Conservation (phyloP, 805 yeast species). For the Clavispora carvajalis region DNA sequence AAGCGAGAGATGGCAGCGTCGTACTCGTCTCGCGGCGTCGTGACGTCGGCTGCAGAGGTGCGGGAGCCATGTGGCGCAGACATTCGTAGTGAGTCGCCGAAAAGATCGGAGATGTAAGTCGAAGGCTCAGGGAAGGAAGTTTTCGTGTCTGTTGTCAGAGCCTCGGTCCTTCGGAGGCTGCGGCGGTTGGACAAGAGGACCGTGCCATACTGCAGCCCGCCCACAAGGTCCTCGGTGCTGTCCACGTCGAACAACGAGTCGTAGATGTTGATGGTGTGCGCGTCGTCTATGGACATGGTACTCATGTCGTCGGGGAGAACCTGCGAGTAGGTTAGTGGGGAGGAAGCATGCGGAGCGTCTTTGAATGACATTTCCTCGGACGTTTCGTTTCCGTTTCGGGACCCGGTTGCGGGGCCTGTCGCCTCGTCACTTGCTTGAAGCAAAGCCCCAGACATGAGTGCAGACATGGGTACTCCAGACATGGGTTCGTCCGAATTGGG, state of each 20-base stretch:
- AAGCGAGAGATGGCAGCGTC: constrained; percentile 14
- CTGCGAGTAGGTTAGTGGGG: neutral
- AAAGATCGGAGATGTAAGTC: neutral
- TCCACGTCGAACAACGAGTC: constrained; percentile 11
- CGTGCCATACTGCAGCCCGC: constrained; percentile 13
- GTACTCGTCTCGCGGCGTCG: constrained; percentile 12
- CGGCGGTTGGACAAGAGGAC: neutral
- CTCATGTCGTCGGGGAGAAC: neutral
- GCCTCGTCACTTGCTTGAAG: too few relatives aligned
- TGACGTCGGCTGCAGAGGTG: neutral
- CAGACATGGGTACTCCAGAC: too few relatives aligned
- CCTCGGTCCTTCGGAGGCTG: neutral
- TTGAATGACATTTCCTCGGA: neutral
- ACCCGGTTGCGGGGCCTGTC: too few relatives aligned
- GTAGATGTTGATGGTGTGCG: constrained; percentile 4
- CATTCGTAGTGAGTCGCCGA: neutral
- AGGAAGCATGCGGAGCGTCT: neutral
- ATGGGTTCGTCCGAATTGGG: too few relatives aligned
- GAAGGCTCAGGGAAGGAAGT: constrained; percentile 1
- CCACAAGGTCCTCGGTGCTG: constrained; percentile 10
- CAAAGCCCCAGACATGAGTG: too few relatives aligned
- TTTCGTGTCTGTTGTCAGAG: constrained; percentile 1
- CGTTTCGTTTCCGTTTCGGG: neutral
- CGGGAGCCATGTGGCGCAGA: neutral
- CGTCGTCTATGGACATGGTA: neutral